These are phyloP conservation scores for Colletotrichum spaethianum DNA, from an alignment of 2,329 filamentous ascomycete species.

Conservation along the genomic window DNA sequence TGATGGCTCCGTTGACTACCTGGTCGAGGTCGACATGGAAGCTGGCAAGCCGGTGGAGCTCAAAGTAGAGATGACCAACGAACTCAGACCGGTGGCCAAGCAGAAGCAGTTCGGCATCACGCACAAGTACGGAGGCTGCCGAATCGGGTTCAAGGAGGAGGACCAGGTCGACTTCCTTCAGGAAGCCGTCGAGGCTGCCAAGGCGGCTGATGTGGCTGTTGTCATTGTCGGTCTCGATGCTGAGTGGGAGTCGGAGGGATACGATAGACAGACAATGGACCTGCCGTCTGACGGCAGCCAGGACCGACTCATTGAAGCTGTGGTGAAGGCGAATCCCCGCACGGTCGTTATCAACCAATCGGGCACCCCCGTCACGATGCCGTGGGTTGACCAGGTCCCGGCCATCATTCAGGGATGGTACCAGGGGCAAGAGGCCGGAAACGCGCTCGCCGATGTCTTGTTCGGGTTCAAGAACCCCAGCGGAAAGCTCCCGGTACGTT, in stretches of 20 bases:
- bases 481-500: constrained; percentile 74
- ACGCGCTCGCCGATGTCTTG: constrained; percentile 77
- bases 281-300: constrained; percentile 73
- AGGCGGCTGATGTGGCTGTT: constrained; percentile 75
- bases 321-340: constrained; percentile 73
- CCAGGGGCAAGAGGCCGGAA: constrained; percentile 79
- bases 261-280: constrained; percentile 81
- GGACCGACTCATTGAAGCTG: constrained; percentile 74
- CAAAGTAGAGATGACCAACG: constrained; percentile 76
- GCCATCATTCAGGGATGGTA: constrained; percentile 83
- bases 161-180: constrained; percentile 74
- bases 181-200: constrained; percentile 74
- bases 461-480: constrained; percentile 75
- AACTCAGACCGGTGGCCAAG: constrained; percentile 73
- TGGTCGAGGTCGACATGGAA: constrained; percentile 72
- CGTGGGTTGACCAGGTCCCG: constrained; percentile 76
- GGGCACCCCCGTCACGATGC: constrained; percentile 78
- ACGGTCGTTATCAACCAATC: constrained; percentile 80
- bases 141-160: constrained; percentile 79
- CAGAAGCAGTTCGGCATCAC: constrained; percentile 70
- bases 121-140: constrained; percentile 79
- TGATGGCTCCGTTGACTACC: constrained; percentile 75
- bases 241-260: constrained; percentile 84
- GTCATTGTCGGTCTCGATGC: constrained; percentile 79
- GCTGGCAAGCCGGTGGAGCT: constrained; percentile 73